These are phyloP conservation scores for Diaporthe citriasiana DNA, from an alignment of 2,329 filamentous ascomycete genomes.

Conservation along the genomic window DNA sequence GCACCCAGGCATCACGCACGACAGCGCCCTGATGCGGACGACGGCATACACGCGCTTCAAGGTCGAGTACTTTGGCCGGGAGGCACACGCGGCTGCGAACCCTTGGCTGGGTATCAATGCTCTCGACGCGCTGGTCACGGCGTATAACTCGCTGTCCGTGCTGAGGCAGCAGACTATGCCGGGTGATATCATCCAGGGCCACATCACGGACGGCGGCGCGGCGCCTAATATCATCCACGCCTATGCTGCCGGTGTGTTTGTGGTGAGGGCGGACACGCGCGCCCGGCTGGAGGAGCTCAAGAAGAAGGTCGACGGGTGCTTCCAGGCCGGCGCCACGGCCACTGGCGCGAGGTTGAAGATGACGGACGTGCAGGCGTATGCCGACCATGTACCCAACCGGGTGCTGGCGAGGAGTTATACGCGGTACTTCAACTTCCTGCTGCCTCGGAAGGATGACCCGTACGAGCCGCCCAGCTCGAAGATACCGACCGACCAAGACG, in stretches of 20 bases:
- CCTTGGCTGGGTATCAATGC: conserved; percentile 73
- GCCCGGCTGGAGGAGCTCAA: conserved; percentile 56
- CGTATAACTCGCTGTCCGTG: conserved; percentile 63
- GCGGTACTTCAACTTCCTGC: conserved; percentile 59
- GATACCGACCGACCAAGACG: conserved; percentile 50
- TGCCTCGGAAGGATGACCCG: conserved; percentile 47
- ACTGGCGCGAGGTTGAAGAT: conserved; percentile 64
- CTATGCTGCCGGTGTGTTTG: conserved; percentile 59
- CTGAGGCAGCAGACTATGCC: conserved; percentile 70
- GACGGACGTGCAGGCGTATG: conserved; percentile 59
- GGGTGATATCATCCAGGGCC: conserved; percentile 63
- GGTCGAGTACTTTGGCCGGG: conserved; percentile 67
- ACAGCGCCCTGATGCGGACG: conserved; percentile 65
- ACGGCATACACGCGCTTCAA: conserved; percentile 64
- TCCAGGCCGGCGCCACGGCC: conserved; percentile 55
- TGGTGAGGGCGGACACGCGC: conserved; percentile 59
- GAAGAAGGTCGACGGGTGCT: conserved; percentile 59
- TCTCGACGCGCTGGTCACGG: conserved; percentile 67
- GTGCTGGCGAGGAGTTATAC: conserved; percentile 62
- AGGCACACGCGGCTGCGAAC: conserved; percentile 69
- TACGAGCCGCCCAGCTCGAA: conserved; percentile 35
- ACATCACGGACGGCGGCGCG: conserved; percentile 66
- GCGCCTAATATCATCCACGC: conserved; percentile 71
- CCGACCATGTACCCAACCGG: conserved; percentile 68
- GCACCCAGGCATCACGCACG: conserved; percentile 58